These are phyloP conservation scores for Haematococcus lacustris DNA, from an alignment of 139 green algal genomes.

Conservation along the genomic window DNA sequence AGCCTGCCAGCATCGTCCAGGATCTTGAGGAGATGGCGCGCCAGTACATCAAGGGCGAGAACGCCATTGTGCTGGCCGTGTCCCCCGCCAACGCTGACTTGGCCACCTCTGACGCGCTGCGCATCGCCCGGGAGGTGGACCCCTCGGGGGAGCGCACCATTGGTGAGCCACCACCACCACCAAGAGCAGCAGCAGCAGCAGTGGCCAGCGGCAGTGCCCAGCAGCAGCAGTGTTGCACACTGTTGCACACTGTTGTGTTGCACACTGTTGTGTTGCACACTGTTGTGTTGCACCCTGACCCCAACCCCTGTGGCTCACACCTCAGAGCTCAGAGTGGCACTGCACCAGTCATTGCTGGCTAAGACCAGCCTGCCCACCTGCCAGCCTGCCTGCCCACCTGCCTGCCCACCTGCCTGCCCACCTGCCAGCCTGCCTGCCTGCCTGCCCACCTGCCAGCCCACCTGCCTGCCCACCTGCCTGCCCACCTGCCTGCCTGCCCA, in stretches of 20 bases:
- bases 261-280: background rate
- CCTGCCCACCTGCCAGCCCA: too few relatives aligned
- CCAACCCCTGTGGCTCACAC: background rate
- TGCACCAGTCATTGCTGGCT: too few relatives aligned
- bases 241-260: background rate
- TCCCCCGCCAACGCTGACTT: slow-evolving; percentile 94
- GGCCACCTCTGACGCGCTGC: slow-evolving; percentile 89
- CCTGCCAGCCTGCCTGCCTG: too few relatives aligned
- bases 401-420: too few relatives aligned
- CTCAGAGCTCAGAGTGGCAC: background rate
- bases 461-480: too few relatives aligned
- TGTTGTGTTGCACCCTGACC: background rate
- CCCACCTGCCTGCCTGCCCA: too few relatives aligned
- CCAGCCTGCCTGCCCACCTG: too few relatives aligned
- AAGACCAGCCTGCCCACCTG: too few relatives aligned
- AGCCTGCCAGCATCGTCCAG: slow-evolving; percentile 85
- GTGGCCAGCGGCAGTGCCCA: too few relatives aligned
- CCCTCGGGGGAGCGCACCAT: slow-evolving; percentile 48
- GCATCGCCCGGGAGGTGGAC: slow-evolving; percentile 72
- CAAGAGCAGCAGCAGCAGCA: too few relatives aligned
- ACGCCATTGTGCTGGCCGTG: slow-evolving; percentile 57
- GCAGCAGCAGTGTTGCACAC: too few relatives aligned
- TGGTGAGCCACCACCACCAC: slow-evolving; percentile 27
- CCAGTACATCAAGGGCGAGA: slow-evolving; percentile 77
- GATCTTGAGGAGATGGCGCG: slow-evolving; percentile 93